Evolutionary conservation across 1,139 yeast genomes (phyloP), one percentile per base, ranked within the genome.

Genomic region (Suhomyces yuchorum): DNA sequence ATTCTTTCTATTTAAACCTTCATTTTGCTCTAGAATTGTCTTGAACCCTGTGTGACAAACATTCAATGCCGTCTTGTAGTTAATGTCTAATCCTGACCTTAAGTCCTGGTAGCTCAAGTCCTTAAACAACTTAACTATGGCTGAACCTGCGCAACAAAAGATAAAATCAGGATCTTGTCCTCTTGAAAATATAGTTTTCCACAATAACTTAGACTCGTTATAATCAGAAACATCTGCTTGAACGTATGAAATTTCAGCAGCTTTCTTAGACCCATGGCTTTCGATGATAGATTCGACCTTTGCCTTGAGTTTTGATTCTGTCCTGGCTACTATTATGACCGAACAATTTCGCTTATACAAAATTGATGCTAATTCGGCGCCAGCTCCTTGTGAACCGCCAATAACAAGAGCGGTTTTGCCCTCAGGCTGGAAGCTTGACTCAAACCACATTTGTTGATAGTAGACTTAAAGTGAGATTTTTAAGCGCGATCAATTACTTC

Each of bases 371-470:
- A 95, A 65, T 41, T 88, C 87, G 1, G 83, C 84, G 0, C 99
- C 99, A 1, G 93, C 72, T 0, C 99, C 99, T 60, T 93, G 99
- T 0, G 98, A 91, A 0, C 93, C 99, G 1, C 99, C 99, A 0
- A 96, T 81, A 17, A 95, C 77, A n/a, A 93, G 77, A 1, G 88
- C 92, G 1, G 81, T 63, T 65, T 85, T 84, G 20, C 80, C 81
- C 23, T 63, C 53, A 2, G 71, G 67, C 38, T 63, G 56, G 51
- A 74, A 69, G 28, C 71, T 56, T 3, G 60, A 51, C 34, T 51
- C 58, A 22, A 63, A 62, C 68, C 35, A 28, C 42, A 30, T 39
- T n/a, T 30, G 34, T 14, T 30, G 34, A 30, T 30, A 14, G 6
- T 30, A 3, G 34, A 7, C 8, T 14, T n/a, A 4, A n/a, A 5